Conservation (phyloP, 768 basidiomycete genomes). For the Pulveroboletus sp. region DNA sequence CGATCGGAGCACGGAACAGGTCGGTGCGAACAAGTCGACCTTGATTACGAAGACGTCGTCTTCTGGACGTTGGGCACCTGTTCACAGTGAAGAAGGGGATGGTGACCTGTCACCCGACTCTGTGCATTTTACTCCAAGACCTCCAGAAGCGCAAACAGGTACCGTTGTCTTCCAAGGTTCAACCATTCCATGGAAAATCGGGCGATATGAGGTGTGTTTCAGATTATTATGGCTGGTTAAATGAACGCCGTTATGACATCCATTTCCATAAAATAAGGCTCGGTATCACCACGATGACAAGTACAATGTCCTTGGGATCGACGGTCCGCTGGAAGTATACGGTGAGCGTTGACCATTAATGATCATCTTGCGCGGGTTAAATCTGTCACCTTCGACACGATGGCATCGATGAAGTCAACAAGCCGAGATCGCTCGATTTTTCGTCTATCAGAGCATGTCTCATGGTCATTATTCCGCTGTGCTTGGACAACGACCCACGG, state of each 20-base stretch:
- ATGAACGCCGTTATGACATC: neutral
- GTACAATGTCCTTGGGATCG: slow-evolving; percentile 88
- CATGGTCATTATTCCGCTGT: slow-evolving; percentile 75
- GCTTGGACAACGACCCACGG: slow-evolving; percentile 81
- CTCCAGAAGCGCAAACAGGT: slow-evolving; percentile 52
- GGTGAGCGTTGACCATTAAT: slow-evolving; percentile 47
- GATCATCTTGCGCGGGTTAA: neutral
- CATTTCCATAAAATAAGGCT: slow-evolving; percentile 40
- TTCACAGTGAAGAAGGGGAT: slow-evolving; percentile 90
- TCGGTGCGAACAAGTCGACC: slow-evolving; percentile 83
- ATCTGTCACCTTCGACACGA: neutral
- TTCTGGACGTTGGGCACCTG: slow-evolving; percentile 89
- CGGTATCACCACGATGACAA: slow-evolving; percentile 97
- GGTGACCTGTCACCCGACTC: slow-evolving; percentile 69
- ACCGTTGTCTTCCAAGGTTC: slow-evolving; percentile 71
- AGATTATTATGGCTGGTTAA: neutral
- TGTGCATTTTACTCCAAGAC: slow-evolving; percentile 32
- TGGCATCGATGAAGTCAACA: slow-evolving; percentile 52
- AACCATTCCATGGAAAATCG: slow-evolving; percentile 80
- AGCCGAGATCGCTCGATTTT: slow-evolving; percentile 62
- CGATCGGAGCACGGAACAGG: slow-evolving; percentile 37
- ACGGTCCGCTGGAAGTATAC: slow-evolving; percentile 84
- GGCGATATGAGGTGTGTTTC: slow-evolving; percentile 66
- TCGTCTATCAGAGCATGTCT: slow-evolving; percentile 61
- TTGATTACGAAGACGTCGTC: slow-evolving; percentile 82